Evolutionary conservation across 2,329 filamentous ascomycete genomes (phyloP).

Genomic region (Chaetothyriales sp.): DNA sequence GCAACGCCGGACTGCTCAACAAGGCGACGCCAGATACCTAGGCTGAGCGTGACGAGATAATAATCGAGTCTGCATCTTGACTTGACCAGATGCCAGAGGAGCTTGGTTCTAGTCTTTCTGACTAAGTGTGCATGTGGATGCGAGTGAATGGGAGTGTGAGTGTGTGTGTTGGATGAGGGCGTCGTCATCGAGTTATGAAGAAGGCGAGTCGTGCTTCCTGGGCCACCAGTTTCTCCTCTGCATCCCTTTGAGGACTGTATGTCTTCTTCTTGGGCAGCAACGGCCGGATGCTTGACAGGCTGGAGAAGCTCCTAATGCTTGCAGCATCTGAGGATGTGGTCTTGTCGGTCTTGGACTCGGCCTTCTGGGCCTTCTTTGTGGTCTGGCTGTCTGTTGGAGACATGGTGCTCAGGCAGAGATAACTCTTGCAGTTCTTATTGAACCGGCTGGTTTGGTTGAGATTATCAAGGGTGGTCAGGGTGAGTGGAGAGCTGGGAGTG

Average conservation of each 20-base stretch:
- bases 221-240: conserved; percentile 5
- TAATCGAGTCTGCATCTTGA: too few species aligned
- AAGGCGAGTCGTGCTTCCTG: conserved; percentile 9
- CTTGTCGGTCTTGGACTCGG: conserved; percentile 5
- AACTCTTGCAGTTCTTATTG: not conserved
- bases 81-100: too few species aligned
- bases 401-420: not conserved
- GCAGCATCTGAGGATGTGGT: conserved; percentile 8
- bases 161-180: too few species aligned
- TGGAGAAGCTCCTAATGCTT: conserved; percentile 14
- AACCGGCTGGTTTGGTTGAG: not conserved
- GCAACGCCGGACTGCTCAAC: too few species aligned
- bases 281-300: conserved; percentile 14
- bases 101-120: not conserved
- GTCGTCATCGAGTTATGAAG: conserved; percentile 7
- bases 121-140: not conserved
- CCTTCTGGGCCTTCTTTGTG: not conserved
- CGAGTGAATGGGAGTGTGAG: too few species aligned
- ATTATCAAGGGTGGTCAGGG: too few species aligned
- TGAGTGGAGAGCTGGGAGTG: too few species aligned
- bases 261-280: conserved; percentile 9
- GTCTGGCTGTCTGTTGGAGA: not conserved
- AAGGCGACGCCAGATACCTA: too few species aligned
- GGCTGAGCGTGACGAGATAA: too few species aligned
- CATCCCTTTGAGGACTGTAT: conserved; percentile 6